Conservation (phyloP, 129 eudicot species). For the Escallonia rubra region DNA sequence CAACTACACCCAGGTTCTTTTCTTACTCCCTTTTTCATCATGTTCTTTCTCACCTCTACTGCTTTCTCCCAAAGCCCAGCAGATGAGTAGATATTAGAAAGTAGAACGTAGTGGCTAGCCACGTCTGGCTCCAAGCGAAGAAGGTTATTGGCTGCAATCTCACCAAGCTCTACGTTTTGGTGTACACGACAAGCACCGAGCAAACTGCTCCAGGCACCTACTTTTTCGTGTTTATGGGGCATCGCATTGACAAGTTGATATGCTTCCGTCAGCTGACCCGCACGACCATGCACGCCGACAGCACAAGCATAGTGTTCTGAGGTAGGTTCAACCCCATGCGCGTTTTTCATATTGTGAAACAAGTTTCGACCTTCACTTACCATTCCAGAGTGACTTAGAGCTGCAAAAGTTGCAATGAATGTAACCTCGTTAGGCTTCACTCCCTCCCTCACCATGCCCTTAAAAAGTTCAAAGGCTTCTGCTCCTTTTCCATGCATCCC, state of each 20-base stretch:
- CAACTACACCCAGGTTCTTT: constrained; percentile 93
- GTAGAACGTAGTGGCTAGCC: constrained; percentile 77
- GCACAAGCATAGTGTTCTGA: constrained; percentile 77
- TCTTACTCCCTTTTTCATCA: constrained; percentile 62
- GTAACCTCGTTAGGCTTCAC: constrained; percentile 73
- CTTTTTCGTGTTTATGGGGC: constrained; percentile 44
- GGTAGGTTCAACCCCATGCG: constrained; percentile 52
- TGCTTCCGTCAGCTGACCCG: constrained; percentile 69
- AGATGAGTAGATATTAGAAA: constrained; percentile 71
- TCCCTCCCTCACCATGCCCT: constrained; percentile 38
- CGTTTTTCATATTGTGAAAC: constrained; percentile 54
- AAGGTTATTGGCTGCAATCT: constrained; percentile 55
- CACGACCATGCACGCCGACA: constrained; percentile 86
- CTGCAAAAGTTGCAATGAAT: constrained; percentile 69
- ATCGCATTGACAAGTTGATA: constrained; percentile 44
- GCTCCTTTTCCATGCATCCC: constrained; percentile 91
- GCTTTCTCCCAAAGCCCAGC: constrained; percentile 82
- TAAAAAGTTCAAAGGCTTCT: constrained; percentile 47
- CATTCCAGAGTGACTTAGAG: constrained; percentile 81
- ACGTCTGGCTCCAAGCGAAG: constrained; percentile 59
- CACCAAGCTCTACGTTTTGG: constrained; percentile 69
- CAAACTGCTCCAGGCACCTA: constrained; percentile 79
- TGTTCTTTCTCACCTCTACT: constrained; percentile 43
- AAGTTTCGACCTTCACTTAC: constrained; percentile 59
- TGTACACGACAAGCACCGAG: constrained; percentile 80